Evolutionary conservation across 1,139 yeast species (phyloP).

Genomic region (Blastobotrys elegans): DNA sequence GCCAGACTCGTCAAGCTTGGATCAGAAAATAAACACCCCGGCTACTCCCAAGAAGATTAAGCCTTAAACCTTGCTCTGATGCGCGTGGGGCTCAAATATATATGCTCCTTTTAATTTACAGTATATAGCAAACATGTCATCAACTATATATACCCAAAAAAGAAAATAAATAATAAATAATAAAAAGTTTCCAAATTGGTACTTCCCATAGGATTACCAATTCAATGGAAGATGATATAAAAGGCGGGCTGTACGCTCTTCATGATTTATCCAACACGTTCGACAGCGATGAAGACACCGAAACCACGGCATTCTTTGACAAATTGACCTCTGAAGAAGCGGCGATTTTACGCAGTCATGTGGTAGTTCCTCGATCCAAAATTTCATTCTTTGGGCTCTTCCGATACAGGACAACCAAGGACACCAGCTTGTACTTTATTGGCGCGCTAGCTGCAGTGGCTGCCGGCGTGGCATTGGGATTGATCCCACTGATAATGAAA

Average conservation of each 20-base stretch:
- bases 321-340: background rate
- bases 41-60: slow-evolving; percentile 13
- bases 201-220: no score
- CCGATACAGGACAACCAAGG: slow-evolving; percentile 1
- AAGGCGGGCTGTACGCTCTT: background rate
- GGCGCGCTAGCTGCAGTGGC: background rate
- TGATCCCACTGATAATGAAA: slow-evolving; percentile 1
- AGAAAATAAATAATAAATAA: no score
- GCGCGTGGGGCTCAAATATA: no score
- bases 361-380: background rate
- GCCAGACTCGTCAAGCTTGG: slow-evolving; percentile 13
- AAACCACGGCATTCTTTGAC: no score
- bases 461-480: background rate
- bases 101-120: no score
- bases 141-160: no score
- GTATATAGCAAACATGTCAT: no score
- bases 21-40: slow-evolving; percentile 7
- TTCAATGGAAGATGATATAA: slow-evolving; percentile 1
- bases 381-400: background rate
- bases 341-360: background rate
- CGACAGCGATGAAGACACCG: background rate
- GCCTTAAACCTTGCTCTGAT: no score
- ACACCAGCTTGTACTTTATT: background rate
- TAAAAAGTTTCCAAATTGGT: no score
- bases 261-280: background rate